Evolutionary conservation across 352 stramenopile species (phyloP).

Genomic region (Phytopythium mirpurense): DNA sequence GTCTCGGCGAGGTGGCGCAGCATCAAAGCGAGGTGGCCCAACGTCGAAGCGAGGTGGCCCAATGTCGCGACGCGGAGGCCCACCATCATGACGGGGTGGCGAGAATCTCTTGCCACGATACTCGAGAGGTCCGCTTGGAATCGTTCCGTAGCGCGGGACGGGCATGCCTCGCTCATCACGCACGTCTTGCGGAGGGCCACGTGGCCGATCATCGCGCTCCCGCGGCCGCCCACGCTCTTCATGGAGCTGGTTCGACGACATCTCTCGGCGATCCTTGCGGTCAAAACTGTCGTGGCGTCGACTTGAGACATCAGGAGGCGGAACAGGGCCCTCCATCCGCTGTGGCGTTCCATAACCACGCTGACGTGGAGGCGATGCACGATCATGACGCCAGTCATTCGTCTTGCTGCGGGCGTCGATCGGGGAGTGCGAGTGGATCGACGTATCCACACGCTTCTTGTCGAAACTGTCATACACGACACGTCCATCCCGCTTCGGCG

Average conservation of each 20-base stretch:
- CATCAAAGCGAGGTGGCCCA: not conserved
- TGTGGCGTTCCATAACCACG: not conserved
- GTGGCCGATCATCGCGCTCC: conserved; percentile 20
- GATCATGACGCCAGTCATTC: conserved; percentile 10
- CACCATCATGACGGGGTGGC: conserved; percentile 13
- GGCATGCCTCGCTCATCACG: conserved; percentile 13
- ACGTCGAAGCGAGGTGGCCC: not conserved
- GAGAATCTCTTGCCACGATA: conserved; percentile 6
- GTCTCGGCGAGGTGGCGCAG: not conserved
- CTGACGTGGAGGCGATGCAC: conserved; percentile 13
- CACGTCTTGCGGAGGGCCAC: conserved; percentile 9
- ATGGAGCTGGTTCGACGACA: conserved; percentile 11
- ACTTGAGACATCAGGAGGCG: conserved; percentile 15
- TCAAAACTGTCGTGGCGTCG: conserved; percentile 13
- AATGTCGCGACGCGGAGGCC: not conserved
- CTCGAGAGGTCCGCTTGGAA: conserved; percentile 10
- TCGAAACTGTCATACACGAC: conserved; percentile 5
- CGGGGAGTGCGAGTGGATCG: conserved; percentile 30
- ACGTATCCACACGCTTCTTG: conserved; percentile 14
- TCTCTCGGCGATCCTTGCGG: conserved; percentile 13
- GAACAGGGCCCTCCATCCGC: not conserved
- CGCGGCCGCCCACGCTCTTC: conserved; percentile 26
- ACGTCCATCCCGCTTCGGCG: conserved; percentile 14
- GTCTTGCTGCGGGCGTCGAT: conserved; percentile 14
- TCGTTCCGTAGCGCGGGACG: conserved; percentile 13